Percentiles rank a stretch among this genome's conserved stretches.
These are phyloP conservation scores for Suhomyces anneliseae DNA, from an alignment of 1,139 yeast species.

Conservation along the genomic window DNA sequence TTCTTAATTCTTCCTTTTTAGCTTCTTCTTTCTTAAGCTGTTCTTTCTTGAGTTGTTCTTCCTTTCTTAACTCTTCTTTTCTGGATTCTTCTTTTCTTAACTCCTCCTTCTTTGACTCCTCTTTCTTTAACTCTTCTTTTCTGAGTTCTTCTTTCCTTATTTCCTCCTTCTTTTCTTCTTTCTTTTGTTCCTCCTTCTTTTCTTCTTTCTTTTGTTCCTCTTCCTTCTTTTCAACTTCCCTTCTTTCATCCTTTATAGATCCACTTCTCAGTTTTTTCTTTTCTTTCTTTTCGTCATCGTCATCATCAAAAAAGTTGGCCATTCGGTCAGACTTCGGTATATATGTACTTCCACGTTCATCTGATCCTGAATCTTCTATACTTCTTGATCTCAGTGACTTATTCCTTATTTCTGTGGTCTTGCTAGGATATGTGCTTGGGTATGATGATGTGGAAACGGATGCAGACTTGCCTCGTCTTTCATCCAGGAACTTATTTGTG, in stretches of 20 bases:
- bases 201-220: neutral
- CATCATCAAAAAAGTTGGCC: conserved; percentile 18
- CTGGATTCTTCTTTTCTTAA: neutral
- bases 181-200: neutral
- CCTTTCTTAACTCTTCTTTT: neutral
- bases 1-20: neutral
- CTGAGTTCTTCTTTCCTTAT: neutral
- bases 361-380: neutral
- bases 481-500: conserved; percentile 10
- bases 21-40: neutral
- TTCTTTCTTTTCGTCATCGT: conserved; percentile 5
- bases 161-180: neutral
- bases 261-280: neutral
- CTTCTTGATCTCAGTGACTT: neutral
- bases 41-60: neutral
- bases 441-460: conserved; percentile 5
- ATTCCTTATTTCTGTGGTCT: conserved; percentile 2
- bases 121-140: neutral
- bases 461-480: conserved; percentile 8
- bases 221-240: neutral
- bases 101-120: neutral
- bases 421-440: neutral
- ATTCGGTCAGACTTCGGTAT: neutral
- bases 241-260: neutral
- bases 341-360: neutral